These are phyloP conservation scores for Quercus phellos DNA, from an alignment of 331 rosid species.

Conservation along the genomic window DNA sequence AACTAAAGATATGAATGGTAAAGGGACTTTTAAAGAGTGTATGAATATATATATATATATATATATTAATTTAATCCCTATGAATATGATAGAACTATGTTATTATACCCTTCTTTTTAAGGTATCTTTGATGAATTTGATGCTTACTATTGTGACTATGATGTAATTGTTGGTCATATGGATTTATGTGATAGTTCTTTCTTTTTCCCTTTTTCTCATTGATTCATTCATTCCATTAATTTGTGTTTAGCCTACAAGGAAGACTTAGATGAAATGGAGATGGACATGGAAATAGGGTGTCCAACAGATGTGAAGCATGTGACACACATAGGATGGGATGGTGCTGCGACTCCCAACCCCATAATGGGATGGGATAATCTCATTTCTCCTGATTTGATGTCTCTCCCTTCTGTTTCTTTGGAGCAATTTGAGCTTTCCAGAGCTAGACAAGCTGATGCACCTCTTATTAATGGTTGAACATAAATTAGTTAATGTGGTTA, in stretches of 20 bases:
- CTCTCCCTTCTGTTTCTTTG: constrained; percentile 46
- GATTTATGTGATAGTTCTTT: background rate
- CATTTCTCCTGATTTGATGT: constrained; percentile 41
- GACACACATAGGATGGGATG: constrained; percentile 92
- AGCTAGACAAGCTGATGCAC: constrained; percentile 29
- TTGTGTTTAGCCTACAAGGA: constrained; percentile 51
- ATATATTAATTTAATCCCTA: too few species aligned
- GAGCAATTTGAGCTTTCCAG: constrained; percentile 33
- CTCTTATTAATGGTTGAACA: constrained; percentile 11
- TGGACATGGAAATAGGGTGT: constrained; percentile 82
- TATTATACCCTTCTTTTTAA: too few species aligned
- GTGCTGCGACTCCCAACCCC: constrained; percentile 31
- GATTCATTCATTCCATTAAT: background rate
- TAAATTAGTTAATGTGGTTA: constrained; percentile 1
- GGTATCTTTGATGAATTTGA: too few species aligned
- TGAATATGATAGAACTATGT: too few species aligned
- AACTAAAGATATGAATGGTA: too few species aligned
- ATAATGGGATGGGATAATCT: constrained; percentile 57
- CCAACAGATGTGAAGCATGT: constrained; percentile 96
- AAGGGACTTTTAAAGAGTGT: too few species aligned
- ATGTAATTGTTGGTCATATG: background rate
- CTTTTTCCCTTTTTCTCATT: background rate
- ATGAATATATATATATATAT: too few species aligned
- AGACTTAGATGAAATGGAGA: constrained; percentile 39
- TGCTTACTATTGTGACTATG: too few species aligned